Conservation (phyloP, 106 monocot genomes). For the Agapanthus africanus region DNA sequence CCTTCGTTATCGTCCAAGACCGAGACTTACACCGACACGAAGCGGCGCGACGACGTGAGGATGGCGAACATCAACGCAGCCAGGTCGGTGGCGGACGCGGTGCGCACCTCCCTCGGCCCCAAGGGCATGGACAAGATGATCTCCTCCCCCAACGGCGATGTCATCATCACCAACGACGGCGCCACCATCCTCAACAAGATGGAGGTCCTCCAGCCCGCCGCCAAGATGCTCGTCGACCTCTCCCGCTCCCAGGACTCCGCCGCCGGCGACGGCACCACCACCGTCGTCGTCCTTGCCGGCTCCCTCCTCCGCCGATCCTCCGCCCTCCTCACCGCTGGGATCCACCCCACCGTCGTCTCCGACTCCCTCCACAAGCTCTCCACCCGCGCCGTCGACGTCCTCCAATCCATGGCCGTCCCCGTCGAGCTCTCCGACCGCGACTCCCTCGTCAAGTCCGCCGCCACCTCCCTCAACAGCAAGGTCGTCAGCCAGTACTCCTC, state of each 20-base stretch:
- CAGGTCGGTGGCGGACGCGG: slow-evolving; percentile 65
- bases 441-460: slow-evolving; percentile 78
- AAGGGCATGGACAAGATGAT: slow-evolving; percentile 99
- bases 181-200: slow-evolving; percentile 91
- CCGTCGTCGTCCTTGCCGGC: slow-evolving; percentile 90
- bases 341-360: slow-evolving; percentile 76
- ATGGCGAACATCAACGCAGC: slow-evolving; percentile 64
- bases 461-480: slow-evolving; percentile 86
- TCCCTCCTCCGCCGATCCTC: slow-evolving; percentile 50
- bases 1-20: slow-evolving; percentile 39
- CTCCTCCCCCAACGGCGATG: slow-evolving; percentile 62
- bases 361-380: slow-evolving; percentile 78
- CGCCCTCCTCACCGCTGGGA: slow-evolving; percentile 53
- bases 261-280: slow-evolving; percentile 88
- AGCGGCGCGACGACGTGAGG: slow-evolving; percentile 71
- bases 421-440: slow-evolving; percentile 82
- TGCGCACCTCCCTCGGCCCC: slow-evolving; percentile 79
- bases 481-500: slow-evolving; percentile 94
- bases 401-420: slow-evolving; percentile 63
- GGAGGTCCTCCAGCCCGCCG: slow-evolving; percentile 88
- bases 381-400: slow-evolving; percentile 41
- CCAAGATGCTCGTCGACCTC: slow-evolving; percentile 85
- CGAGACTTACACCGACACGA: slow-evolving; percentile 67
- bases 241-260: slow-evolving; percentile 81
- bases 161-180: slow-evolving; percentile 94